phyloP scores from a whole-genome alignment of 768 basidiomycete genomes.

The Neoboletus brunneissimus region DNA sequence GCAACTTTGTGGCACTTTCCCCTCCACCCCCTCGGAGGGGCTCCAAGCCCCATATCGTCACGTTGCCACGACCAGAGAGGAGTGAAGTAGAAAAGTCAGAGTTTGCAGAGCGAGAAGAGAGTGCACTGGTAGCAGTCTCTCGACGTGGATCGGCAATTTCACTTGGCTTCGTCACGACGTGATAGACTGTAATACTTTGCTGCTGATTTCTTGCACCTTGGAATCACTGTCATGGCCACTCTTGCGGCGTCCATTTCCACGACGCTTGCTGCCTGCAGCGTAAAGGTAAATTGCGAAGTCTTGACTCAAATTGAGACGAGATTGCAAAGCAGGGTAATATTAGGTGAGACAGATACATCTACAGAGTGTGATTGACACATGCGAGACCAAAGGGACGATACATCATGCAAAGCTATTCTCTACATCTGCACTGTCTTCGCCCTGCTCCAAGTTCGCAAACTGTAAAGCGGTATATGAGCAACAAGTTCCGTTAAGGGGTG shows the following conservation, averaged over 20 bases:
- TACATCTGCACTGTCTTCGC: slow-evolving; percentile 92
- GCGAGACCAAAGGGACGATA: slow-evolving; percentile 10
- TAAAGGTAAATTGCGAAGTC: neutral
- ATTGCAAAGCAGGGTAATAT: slow-evolving; percentile 4
- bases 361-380: slow-evolving; percentile 8
- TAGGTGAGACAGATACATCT: slow-evolving; percentile 11
- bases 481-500: neutral
- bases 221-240: neutral
- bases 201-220: slow-evolving; percentile 18
- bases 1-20: slow-evolving; percentile 50
- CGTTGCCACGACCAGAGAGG: slow-evolving; percentile 10
- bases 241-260: neutral
- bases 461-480: slow-evolving; percentile 27
- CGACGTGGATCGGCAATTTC: slow-evolving; percentile 53
- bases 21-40: slow-evolving; percentile 67
- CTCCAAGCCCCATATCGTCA: slow-evolving; percentile 45
- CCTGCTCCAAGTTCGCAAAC: slow-evolving; percentile 89
- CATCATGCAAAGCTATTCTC: slow-evolving; percentile 88
- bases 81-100: slow-evolving; percentile 9
- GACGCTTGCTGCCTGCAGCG: neutral
- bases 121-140: slow-evolving; percentile 37
- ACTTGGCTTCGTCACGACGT: slow-evolving; percentile 46
- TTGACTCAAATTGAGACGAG: neutral
- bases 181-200: slow-evolving; percentile 24
- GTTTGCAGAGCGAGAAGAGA: slow-evolving; percentile 10